Percentiles rank a stretch among this genome's conserved stretches.
Conservation (phyloP, 306 rosid species). For the Vigna angularis region DNA sequence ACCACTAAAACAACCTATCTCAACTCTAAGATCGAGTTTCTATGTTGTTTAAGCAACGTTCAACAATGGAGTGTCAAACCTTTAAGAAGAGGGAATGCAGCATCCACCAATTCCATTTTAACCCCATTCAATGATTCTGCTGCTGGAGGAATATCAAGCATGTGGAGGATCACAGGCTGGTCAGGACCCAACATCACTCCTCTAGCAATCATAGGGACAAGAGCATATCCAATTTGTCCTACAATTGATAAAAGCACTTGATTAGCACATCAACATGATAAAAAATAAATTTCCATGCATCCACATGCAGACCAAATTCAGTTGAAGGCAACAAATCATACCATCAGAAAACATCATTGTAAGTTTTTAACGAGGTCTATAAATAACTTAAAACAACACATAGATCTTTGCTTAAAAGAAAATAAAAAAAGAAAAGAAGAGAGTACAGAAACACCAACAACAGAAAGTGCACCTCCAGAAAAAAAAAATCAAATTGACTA, state of each 20-base stretch:
- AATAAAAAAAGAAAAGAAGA: no score
- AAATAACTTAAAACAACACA: background rate
- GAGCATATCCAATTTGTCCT: slow-evolving; percentile 99
- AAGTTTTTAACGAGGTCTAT: background rate
- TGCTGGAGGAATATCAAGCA: slow-evolving; percentile 92
- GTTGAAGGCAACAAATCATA: background rate
- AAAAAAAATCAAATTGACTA: background rate
- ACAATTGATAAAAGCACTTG: slow-evolving; percentile 36
- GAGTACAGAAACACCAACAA: background rate
- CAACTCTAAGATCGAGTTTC: background rate
- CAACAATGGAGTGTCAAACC: slow-evolving; percentile 25
- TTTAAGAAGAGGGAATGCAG: slow-evolving; percentile 50
- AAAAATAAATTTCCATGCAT: background rate
- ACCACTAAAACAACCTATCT: background rate
- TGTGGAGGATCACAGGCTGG: slow-evolving; percentile 96
- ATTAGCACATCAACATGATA: slow-evolving; percentile 34
- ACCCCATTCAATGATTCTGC: slow-evolving; percentile 84
- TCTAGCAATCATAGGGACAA: slow-evolving; percentile 98
- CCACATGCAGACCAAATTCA: background rate
- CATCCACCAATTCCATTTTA: slow-evolving; percentile 52
- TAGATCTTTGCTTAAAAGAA: background rate
- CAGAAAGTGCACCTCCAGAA: background rate
- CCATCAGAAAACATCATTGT: background rate
- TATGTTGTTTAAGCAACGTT: background rate
- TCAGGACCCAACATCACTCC: slow-evolving; percentile 92